Base-by-base conservation (phyloP, 305 asterid genomes). In the Rubia occidens region DNA sequence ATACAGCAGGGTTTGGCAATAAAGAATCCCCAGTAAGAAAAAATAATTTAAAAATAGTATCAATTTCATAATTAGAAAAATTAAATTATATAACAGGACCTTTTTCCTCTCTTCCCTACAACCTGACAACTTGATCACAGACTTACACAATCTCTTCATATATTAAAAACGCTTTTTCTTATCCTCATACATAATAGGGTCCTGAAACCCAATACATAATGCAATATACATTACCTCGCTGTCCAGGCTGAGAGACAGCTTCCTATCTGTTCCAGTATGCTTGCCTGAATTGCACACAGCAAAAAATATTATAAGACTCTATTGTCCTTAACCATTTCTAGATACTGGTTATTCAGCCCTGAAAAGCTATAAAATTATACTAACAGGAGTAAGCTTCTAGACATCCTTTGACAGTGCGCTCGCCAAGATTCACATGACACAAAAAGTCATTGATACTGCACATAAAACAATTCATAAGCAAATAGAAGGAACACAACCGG, bases 311-410 rank as follows among this genome's bases (percentile, higher is more conserved):
- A 42, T 42, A 60, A 43, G 32, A 76, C 13, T 32, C 26, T 51
- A 35, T 18, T 8, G n/a, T 75, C 65, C 76, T 58, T 55, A 49
- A 75, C 35, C 64, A 69, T 62, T 65, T 72, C 55, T 40, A 65
- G 70, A 68, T 21, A 55, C 11, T 73, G 68, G 74, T 47, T 66
- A 75, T 51, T 8, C 24, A 55, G 20, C 18, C 26, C 67, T 59
- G 64, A 21, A 61, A 64, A 32, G 40, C 29, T 49, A 66, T 6
- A 76, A 35, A 61, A 71, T 71, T 59, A 39, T 70, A 83, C 99
- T 82, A 82, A 95, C 97, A 95, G 60, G 97, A 95, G 84, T 89
- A 95, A 40, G 99, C 95, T 78, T 95, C 99, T 10, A 95, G 81
- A 84, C 90, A 85, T 66, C 95, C 97, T 84, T 73, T 85, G 75